phyloP scores from a whole-genome alignment of 208 protist species.

The Angomonas ambiguus region DNA sequence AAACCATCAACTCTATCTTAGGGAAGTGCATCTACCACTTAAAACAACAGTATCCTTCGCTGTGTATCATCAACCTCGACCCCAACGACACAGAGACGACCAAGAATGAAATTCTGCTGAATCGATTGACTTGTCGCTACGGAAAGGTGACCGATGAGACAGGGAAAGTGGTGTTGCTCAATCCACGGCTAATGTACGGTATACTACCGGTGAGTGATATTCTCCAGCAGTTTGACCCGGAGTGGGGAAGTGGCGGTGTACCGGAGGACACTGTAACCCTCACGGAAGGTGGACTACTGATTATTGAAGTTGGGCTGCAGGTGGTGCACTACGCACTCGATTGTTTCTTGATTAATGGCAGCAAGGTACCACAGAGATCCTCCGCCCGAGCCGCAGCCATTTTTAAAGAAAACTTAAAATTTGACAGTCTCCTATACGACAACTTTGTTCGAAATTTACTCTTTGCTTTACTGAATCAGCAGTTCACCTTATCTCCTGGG shows the following conservation, averaged over 20 bases:
- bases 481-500: conserved; percentile 34
- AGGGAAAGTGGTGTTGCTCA: conserved; percentile 41
- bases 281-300: conserved; percentile 48
- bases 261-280: not conserved
- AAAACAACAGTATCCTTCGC: conserved; percentile 43
- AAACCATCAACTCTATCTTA: conserved; percentile 47
- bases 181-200: conserved; percentile 65
- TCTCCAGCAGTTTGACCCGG: conserved; percentile 18
- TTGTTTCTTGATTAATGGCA: conserved; percentile 75
- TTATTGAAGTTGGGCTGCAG: conserved; percentile 85
- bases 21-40: conserved; percentile 65
- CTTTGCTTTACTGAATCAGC: conserved; percentile 16
- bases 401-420: conserved; percentile 69
- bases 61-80: conserved; percentile 73
- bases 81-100: conserved; percentile 43
- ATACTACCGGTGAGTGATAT: conserved; percentile 54
- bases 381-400: conserved; percentile 53
- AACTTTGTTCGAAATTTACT: conserved; percentile 46
- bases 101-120: conserved; percentile 59
- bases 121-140: conserved; percentile 77
- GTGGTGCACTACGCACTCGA: conserved; percentile 86
- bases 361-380: conserved; percentile 35
- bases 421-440: conserved; percentile 82
- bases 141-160: conserved; percentile 61
- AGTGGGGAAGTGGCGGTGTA: not conserved